Evolutionary conservation across 177 flowering plant species (phyloP).

Genomic region (Vitis hybrid): DNA sequence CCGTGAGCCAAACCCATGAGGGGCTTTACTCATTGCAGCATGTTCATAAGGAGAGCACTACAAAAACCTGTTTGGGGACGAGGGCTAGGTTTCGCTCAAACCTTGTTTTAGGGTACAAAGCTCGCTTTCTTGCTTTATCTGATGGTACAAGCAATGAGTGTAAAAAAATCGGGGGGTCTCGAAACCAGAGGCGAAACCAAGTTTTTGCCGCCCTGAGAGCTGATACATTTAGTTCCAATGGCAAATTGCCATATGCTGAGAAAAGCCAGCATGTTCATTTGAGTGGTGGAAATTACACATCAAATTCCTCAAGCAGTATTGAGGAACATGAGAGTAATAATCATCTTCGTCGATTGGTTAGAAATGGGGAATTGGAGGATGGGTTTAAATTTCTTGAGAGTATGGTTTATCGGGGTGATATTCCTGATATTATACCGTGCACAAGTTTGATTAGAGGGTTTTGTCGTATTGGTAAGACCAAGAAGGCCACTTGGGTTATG

Average conservation of each 20-base stretch:
- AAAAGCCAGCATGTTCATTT: constrained; percentile 25
- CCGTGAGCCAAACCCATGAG: constrained; percentile 38
- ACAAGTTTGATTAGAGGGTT: constrained; percentile 77
- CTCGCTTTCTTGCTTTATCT: constrained; percentile 25
- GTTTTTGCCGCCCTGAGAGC: constrained; percentile 31
- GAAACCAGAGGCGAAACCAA: constrained; percentile 16
- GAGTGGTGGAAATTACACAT: constrained; percentile 17
- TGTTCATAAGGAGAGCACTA: constrained; percentile 11
- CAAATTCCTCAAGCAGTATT: constrained; percentile 19
- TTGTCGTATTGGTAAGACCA: constrained; percentile 60
- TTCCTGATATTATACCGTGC: constrained; percentile 69
- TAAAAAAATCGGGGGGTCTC: constrained; percentile 14
- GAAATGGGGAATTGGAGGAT: constrained; percentile 66
- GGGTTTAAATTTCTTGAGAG: constrained; percentile 55
- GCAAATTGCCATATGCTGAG: constrained; percentile 25
- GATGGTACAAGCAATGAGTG: constrained; percentile 14
- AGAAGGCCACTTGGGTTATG: constrained; percentile 62
- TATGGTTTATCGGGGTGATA: constrained; percentile 61
- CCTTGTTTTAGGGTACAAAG: constrained; percentile 23
- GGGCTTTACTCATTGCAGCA: constrained; percentile 46
- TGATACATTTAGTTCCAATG: constrained; percentile 34
- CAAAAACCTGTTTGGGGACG: constrained; percentile 14
- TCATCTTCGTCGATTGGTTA: constrained; percentile 52
- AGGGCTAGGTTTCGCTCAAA: constrained; percentile 16
- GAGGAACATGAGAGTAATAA: constrained; percentile 62